Base-by-base conservation (phyloP, 805 yeast species). In the Lipomyces orientalis region DNA sequence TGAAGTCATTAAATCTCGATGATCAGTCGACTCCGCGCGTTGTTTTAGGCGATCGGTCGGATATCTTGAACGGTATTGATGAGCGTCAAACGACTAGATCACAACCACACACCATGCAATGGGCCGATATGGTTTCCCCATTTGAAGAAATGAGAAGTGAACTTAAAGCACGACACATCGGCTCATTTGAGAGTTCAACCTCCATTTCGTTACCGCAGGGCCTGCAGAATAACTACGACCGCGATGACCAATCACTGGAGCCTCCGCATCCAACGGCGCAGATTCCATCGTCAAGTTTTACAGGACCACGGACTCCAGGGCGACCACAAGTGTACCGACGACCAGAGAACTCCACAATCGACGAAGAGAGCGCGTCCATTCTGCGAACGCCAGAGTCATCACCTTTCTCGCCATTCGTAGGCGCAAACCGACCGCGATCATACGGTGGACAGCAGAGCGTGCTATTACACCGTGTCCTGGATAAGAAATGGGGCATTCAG, bases 401-500 rank as follows among this genome's bases (percentile, higher is more conserved):
- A 8, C 71, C 68, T 29, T 67, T 67, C 57, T 69, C 70, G 9
- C 73, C 68, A 29, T 71, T 66, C 39, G 69, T 67, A 43, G 64
- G 72, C 14, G 58, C 67, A 29, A 22, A 35, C 52, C 55, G 43
- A 54, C 58, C 54, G 54, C 61, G 62, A 33, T 46, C 69, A 19
- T 31, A 33, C 16, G 58, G 46, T 54, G 33, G 9, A 57, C 71
- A 64, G 46, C 67, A 65, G 52, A 68, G 65, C 34, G 64, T 66
- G 12, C 67, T 76, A 16, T 70, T 78, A n/a, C 79, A 76, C 63
- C 75, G 77, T 33, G 77, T 77, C 10, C 71, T 78, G 57, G 78
- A 79, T 65, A 72, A 73, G 58, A 74, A 73, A 61, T 78, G 79
- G 80, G 72, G 74, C n/a, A 60, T 78, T 49, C 79, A 77, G 64